Conservation (phyloP, 2,329 filamentous ascomycete genomes). For the Stagonosporopsis vannaccii region DNA sequence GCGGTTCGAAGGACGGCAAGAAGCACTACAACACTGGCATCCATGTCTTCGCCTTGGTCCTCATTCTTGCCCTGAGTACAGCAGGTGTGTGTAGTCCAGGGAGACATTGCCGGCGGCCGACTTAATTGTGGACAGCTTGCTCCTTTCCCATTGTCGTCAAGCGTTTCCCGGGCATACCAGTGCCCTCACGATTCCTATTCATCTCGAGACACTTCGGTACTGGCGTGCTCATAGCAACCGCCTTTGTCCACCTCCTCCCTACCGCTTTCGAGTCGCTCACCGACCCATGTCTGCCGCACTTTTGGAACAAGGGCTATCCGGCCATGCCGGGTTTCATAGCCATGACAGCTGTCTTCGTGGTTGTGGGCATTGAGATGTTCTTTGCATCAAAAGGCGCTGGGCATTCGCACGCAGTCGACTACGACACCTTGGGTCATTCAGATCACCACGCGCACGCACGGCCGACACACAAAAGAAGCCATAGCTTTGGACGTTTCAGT, state of each 20-base stretch:
- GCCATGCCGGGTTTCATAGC: conserved; percentile 51
- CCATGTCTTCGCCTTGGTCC: conserved; percentile 65
- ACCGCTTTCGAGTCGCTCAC: conserved; percentile 51
- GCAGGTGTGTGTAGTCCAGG: conserved; percentile 49
- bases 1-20: conserved; percentile 57
- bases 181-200: conserved; percentile 51
- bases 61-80: conserved; percentile 64
- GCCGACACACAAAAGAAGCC: conserved; percentile 39
- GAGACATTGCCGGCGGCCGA: not conserved
- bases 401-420: conserved; percentile 64
- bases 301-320: conserved; percentile 51
- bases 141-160: conserved; percentile 51
- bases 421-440: conserved; percentile 52
- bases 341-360: conserved; percentile 59
- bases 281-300: conserved; percentile 49
- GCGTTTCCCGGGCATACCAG: conserved; percentile 47
- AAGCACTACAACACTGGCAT: conserved; percentile 63
- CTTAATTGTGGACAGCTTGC: conserved; percentile 44
- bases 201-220: conserved; percentile 51
- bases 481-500: conserved; percentile 44
- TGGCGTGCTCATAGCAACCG: conserved; percentile 51
- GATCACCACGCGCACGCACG: conserved; percentile 24
- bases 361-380: conserved; percentile 88
- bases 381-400: conserved; percentile 74
- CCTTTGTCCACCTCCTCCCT: conserved; percentile 52